Evolutionary conservation across 2,329 filamentous ascomycete species (phyloP).

Genomic region (Fusarium nurragi): DNA sequence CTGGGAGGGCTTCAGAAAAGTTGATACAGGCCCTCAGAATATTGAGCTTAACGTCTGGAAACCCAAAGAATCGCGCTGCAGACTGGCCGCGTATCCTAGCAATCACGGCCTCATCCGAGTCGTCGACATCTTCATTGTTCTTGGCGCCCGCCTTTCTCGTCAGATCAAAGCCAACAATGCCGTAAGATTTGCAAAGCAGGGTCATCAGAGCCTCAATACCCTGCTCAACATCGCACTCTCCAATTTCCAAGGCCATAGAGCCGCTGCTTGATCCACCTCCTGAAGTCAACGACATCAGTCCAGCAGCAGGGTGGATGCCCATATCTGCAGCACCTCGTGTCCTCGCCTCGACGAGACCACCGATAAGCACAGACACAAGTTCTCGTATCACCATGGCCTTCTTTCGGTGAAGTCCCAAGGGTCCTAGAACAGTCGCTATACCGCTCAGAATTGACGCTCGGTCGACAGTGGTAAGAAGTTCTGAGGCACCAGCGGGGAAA

Average conservation of each 20-base stretch:
- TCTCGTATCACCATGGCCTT: conserved; percentile 91
- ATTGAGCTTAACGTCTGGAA: conserved; percentile 82
- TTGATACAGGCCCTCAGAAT: conserved; percentile 90
- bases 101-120: conserved; percentile 63
- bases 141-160: conserved; percentile 41
- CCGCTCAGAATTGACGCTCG: conserved; percentile 83
- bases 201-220: conserved; percentile 72
- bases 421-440: conserved; percentile 84
- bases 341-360: conserved; percentile 86
- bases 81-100: conserved; percentile 69
- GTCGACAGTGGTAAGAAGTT: conserved; percentile 77
- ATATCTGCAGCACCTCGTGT: conserved; percentile 95
- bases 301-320: conserved; percentile 92
- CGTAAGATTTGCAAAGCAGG: conserved; percentile 70
- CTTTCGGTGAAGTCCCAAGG: conserved; percentile 83
- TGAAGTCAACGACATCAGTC: conserved; percentile 76
- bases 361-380: conserved; percentile 82
- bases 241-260: conserved; percentile 67
- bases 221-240: conserved; percentile 71
- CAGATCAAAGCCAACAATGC: conserved; percentile 64
- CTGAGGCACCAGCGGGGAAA: conserved; percentile 73
- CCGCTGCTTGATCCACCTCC: conserved; percentile 60
- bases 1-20: conserved; percentile 91
- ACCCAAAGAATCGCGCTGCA: conserved; percentile 74
- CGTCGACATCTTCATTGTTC: conserved; percentile 45